phyloP scores from a whole-genome alignment of 441 rosid species.

The Gossypium lobatum region DNA sequence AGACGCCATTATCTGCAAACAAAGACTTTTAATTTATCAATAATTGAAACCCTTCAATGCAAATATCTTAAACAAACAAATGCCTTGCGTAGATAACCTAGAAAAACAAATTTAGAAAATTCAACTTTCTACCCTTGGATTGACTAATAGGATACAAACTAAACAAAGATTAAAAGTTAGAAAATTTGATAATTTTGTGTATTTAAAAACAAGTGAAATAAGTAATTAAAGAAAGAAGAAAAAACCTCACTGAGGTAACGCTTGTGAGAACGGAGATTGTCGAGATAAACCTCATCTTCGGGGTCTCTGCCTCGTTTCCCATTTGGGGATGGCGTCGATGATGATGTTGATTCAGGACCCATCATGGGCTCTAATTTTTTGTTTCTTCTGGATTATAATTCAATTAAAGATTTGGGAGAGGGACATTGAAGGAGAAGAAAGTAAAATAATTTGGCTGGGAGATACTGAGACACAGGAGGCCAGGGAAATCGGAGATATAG shows the following conservation, averaged over 20 bases:
- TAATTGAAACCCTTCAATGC: neutral
- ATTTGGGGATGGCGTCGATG: conserved; percentile 46
- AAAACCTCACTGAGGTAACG: conserved; percentile 87
- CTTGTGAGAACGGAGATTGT: conserved; percentile 89
- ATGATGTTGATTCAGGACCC: conserved; percentile 43
- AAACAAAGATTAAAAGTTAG: neutral
- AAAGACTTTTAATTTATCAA: neutral
- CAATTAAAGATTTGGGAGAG: neutral
- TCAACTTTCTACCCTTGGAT: neutral
- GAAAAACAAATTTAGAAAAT: neutral
- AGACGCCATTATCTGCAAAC: conserved; percentile 81
- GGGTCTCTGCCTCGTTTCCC: conserved; percentile 84
- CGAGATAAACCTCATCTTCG: conserved; percentile 82
- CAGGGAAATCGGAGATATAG: neutral
- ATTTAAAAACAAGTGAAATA: neutral
- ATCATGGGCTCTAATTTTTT: conserved; percentile 17
- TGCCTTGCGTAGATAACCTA: neutral
- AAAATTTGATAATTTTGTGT: neutral
- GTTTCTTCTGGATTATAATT: conserved; percentile 1
- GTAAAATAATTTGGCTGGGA: neutral
- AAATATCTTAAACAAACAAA: conserved; percentile 2
- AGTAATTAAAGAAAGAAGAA: neutral
- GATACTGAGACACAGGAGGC: neutral
- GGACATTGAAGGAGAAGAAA: neutral
- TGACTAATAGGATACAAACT: neutral